A percentile compares a stretch with the other conserved stretches of the same genome.
Evolutionary conservation across 73 alveolate species (phyloP).

Genomic region (Paramecium sonneborni): DNA sequence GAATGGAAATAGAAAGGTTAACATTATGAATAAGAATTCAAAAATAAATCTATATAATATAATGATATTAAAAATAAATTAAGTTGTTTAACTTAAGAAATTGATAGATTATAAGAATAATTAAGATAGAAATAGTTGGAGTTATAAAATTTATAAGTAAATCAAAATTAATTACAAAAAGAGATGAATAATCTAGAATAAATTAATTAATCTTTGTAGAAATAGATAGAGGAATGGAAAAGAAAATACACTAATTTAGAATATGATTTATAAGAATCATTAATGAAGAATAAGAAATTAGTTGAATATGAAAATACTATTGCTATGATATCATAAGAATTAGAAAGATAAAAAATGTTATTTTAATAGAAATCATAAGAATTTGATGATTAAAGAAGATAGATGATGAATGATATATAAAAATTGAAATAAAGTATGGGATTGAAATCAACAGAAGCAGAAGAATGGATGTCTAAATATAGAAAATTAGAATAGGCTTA

Average conservation of each 20-base stretch:
- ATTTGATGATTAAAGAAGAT: background rate
- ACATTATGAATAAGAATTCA: background rate
- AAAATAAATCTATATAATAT: background rate
- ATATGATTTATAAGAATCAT: constrained; percentile 31
- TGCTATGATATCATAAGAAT: background rate
- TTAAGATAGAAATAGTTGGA: background rate
- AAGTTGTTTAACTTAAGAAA: background rate
- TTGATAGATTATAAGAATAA: constrained; percentile 40
- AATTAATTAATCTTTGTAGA: background rate
- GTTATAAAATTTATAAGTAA: background rate
- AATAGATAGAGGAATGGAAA: constrained; percentile 47
- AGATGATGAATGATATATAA: background rate
- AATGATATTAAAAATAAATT: constrained; percentile 12
- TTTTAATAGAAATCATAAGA: background rate
- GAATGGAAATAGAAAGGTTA: background rate
- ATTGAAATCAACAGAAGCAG: background rate
- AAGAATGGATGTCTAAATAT: constrained; percentile 48
- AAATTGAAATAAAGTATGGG: background rate
- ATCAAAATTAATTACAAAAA: background rate
- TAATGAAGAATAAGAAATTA: background rate
- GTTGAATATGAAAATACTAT: constrained; percentile 41
- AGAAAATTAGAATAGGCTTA: constrained; percentile 19
- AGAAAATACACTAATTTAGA: constrained; percentile 7
- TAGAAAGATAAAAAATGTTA: background rate
- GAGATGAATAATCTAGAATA: background rate